These are phyloP conservation scores for Chalciporus piperatus DNA, from an alignment of 768 basidiomycete genomes.

Conservation along the genomic window DNA sequence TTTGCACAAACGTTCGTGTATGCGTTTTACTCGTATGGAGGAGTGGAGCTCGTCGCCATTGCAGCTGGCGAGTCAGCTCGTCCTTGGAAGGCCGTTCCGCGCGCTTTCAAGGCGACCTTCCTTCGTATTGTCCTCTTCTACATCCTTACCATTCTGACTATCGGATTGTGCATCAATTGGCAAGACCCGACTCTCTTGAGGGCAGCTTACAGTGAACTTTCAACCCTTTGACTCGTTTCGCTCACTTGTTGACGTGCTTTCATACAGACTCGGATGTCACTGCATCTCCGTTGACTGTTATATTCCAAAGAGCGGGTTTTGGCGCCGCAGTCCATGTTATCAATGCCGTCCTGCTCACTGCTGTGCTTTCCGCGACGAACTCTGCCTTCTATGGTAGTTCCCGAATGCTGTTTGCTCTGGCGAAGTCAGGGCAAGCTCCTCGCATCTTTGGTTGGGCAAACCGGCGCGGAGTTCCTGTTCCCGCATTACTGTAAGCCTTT, in stretches of 20 bases:
- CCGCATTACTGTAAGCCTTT: constrained; percentile 46
- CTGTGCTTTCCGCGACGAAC: constrained; percentile 62
- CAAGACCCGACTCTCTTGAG: constrained; percentile 50
- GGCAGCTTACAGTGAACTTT: constrained; percentile 40
- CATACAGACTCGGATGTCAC: constrained; percentile 45
- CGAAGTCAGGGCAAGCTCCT: constrained; percentile 63
- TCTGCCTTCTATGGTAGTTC: constrained; percentile 67
- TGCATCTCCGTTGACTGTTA: constrained; percentile 61
- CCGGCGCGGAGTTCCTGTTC: constrained; percentile 60
- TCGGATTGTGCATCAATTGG: constrained; percentile 64
- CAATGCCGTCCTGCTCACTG: constrained; percentile 66
- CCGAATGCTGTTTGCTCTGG: constrained; percentile 59
- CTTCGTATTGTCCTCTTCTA: constrained; percentile 66
- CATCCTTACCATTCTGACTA: constrained; percentile 59
- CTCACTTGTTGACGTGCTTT: background rate
- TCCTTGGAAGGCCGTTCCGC: constrained; percentile 61
- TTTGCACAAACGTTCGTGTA: constrained; percentile 62
- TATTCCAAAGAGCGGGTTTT: constrained; percentile 61
- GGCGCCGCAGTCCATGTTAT: constrained; percentile 60
- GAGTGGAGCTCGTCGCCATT: constrained; percentile 67
- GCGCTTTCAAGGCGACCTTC: constrained; percentile 67
- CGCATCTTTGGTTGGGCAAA: constrained; percentile 62
- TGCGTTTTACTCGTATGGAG: constrained; percentile 68
- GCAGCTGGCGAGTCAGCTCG: constrained; percentile 69
- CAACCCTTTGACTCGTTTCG: background rate